These are phyloP conservation scores for Themeda triandra DNA, from an alignment of 176 grass and related monocot species.

Conservation along the genomic window DNA sequence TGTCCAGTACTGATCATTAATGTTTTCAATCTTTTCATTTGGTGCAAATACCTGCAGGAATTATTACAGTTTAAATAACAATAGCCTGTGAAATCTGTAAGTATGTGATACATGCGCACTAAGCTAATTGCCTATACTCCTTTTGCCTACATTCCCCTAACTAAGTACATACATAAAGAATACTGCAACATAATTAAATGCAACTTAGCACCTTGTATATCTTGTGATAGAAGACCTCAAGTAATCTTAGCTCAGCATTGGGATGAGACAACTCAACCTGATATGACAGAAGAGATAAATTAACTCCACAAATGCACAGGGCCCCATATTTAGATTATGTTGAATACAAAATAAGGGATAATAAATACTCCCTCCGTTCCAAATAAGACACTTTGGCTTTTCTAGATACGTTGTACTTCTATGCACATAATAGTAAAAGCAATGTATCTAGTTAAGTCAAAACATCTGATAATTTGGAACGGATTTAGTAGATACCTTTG, in stretches of 20 bases:
- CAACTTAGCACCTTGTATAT: constrained; percentile 83
- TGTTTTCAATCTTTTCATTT: constrained; percentile 94
- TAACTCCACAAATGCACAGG: background rate
- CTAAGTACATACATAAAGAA: background rate
- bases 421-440: too few relatives aligned
- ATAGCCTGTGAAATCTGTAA: background rate
- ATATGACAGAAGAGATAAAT: constrained; percentile 5
- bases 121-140: background rate
- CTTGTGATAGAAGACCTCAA: constrained; percentile 99
- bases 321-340: background rate
- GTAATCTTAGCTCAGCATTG: constrained; percentile 82
- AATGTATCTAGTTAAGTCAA: too few relatives aligned
- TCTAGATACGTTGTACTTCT: too few relatives aligned
- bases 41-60: constrained; percentile 77
- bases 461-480: too few relatives aligned
- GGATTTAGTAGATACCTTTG: constrained; percentile 87
- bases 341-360: background rate
- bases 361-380: too few relatives aligned
- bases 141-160: background rate
- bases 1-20: constrained; percentile 99
- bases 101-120: background rate
- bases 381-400: too few relatives aligned
- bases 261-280: constrained; percentile 87
- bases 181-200: background rate
- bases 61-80: constrained; percentile 27